Base-by-base conservation (phyloP, 331 rosid species). In the Quercus phellos region DNA sequence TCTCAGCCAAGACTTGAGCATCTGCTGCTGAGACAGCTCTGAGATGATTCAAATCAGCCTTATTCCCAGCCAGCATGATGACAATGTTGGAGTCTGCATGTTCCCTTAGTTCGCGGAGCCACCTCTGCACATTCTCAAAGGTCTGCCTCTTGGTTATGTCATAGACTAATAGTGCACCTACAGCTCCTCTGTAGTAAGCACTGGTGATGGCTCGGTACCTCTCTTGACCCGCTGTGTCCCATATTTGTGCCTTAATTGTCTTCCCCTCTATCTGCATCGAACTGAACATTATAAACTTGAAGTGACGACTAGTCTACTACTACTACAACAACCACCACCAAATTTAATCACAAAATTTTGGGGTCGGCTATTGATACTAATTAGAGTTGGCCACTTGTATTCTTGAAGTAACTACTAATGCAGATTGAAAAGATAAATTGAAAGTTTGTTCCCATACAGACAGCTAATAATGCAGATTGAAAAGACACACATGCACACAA, bases 181-280 rank as follows among this genome's bases (percentile, higher is more conserved):
- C 97, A 29, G 97, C 98, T 54, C 98, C 98, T 82, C 98, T 87
- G 64, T 91, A 93, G 81, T 93, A 93, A 22, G 98, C 98, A 75
- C 97, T 93, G 0, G 98, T 93, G 69, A 93, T 93, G 3, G 98
- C 97, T 82, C 97, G 74, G 84, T 93, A 93, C 83, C 98, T 93
- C 85, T 94, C 98, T 84, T 94, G 98, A 6, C 98, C 98, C 1
- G 98, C 97, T 1, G 98, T 94, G 82, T 94, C 98, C 98, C 98
- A 94, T 90, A 94, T 94, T 84, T 94, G 98, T 61, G 98, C 98
- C 85, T 94, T 94, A n/a, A 90, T 90, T 1, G 98, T 94, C 87
- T 94, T 92, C 51, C 98, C 97, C 78, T 94, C 97, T 68, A 94
- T 90, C 98, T 94, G 85, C 73, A 71, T 64, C 64, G 56, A 68